phyloP scores from a whole-genome alignment of 225 moss, liverwort and hornwort species.

The Physcomitrellopsis africana region DNA sequence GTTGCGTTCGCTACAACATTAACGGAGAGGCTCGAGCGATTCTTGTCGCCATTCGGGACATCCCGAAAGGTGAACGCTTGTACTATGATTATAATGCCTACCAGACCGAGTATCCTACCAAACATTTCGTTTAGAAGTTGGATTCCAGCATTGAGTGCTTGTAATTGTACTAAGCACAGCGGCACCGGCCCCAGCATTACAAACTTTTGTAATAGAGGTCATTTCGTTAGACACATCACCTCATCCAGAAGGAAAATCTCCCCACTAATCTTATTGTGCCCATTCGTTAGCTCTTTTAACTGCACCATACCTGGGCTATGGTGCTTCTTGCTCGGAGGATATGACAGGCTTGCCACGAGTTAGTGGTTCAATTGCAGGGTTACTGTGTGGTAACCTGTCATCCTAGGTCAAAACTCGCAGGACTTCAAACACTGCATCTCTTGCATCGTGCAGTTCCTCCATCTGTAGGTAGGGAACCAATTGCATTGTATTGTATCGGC shows the following conservation, averaged over 20 bases:
- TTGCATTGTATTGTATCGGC: constrained; percentile 21
- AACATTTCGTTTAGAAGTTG: constrained; percentile 47
- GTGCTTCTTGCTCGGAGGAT: constrained; percentile 15
- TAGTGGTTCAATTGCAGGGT: constrained; percentile 5
- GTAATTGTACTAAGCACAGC: too few species aligned
- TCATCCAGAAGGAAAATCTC: constrained; percentile 4
- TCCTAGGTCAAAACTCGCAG: not conserved
- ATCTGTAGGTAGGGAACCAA: constrained; percentile 16
- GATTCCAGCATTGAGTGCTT: too few species aligned
- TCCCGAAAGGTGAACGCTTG: constrained; percentile 63
- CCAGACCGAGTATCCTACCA: constrained; percentile 62
- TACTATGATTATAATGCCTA: constrained; percentile 77
- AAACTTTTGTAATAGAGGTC: constrained; percentile 6
- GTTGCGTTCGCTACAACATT: constrained; percentile 64
- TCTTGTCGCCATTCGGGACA: constrained; percentile 66
- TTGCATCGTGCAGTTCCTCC: constrained; percentile 7
- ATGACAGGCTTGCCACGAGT: not conserved
- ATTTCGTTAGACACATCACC: not conserved
- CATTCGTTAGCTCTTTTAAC: not conserved
- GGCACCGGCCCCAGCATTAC: too few species aligned
- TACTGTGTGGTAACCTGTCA: not conserved
- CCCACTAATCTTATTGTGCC: not conserved
- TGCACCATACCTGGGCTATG: not conserved
- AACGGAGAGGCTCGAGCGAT: constrained; percentile 65
- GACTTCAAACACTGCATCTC: constrained; percentile 1